Conservation (phyloP, 2,329 filamentous ascomycete genomes). For the Neospermospora avenae region DNA sequence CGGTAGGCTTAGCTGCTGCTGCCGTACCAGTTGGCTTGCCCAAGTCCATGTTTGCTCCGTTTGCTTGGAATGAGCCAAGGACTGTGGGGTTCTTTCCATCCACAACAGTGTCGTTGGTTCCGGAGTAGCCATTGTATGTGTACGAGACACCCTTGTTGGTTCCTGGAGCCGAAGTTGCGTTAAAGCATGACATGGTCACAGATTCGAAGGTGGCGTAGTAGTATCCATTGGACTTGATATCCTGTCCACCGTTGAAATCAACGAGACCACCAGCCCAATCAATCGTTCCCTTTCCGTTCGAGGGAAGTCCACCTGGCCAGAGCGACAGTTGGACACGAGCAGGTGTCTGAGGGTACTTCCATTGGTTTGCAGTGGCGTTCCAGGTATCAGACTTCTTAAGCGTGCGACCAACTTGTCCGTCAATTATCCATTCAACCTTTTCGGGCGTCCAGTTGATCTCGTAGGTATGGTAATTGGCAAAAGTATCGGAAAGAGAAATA, state of each 20-base stretch:
- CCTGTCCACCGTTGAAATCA: conserved; percentile 70
- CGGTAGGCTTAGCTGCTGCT: conserved; percentile 26
- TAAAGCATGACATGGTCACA: conserved; percentile 82
- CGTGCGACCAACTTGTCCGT: conserved; percentile 73
- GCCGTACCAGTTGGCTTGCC: conserved; percentile 39
- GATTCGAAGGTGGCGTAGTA: conserved; percentile 80
- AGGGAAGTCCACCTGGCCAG: conserved; percentile 83
- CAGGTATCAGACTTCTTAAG: conserved; percentile 77
- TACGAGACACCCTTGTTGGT: conserved; percentile 69
- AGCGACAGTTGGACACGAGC: conserved; percentile 88
- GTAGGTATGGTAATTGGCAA: conserved; percentile 79
- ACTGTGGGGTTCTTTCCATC: conserved; percentile 73
- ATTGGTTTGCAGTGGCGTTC: conserved; percentile 79
- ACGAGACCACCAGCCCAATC: conserved; percentile 89
- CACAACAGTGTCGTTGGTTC: conserved; percentile 72
- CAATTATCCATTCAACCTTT: conserved; percentile 78
- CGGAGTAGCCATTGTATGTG: conserved; percentile 62
- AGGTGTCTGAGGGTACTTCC: conserved; percentile 87
- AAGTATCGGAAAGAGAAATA: conserved; percentile 67
- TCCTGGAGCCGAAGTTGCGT: conserved; percentile 59
- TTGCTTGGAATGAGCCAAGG: conserved; percentile 76
- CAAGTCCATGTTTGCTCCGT: conserved; percentile 68
- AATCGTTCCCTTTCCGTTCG: conserved; percentile 80
- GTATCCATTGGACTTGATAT: conserved; percentile 82
- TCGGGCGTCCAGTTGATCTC: conserved; percentile 93